These are phyloP conservation scores for Rubroboletus satanas DNA, from an alignment of 768 basidiomycete species.

Conservation along the genomic window DNA sequence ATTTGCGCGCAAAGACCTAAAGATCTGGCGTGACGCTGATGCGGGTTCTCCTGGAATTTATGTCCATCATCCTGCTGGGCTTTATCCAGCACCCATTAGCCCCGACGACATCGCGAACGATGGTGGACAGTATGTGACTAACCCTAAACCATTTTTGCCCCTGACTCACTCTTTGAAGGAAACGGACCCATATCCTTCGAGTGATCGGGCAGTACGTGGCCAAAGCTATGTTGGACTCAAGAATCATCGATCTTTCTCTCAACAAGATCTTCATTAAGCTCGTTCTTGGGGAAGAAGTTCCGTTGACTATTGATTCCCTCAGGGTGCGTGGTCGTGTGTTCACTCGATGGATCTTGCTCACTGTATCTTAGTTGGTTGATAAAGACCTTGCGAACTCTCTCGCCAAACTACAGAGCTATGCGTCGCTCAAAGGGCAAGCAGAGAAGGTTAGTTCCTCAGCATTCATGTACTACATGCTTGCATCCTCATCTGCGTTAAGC, in stretches of 20 bases:
- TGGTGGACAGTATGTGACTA: conserved; percentile 61
- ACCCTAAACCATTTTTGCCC: neutral
- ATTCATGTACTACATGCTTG: neutral
- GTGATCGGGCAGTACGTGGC: conserved; percentile 96
- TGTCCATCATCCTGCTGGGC: conserved; percentile 79
- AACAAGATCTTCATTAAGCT: conserved; percentile 94
- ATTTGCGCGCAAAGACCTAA: conserved; percentile 83
- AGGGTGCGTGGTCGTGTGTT: conserved; percentile 48
- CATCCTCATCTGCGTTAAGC: conserved; percentile 1
- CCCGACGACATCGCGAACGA: conserved; percentile 66
- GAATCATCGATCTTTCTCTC: conserved; percentile 94
- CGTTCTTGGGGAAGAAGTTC: conserved; percentile 82
- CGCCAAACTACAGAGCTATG: conserved; percentile 69
- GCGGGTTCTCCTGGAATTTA: conserved; percentile 54
- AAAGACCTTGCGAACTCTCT: conserved; percentile 82
- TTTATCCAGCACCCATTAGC: conserved; percentile 85
- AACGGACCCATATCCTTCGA: conserved; percentile 80
- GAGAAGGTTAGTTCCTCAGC: conserved; percentile 48
- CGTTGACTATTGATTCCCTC: conserved; percentile 77
- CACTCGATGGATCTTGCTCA: conserved; percentile 2
- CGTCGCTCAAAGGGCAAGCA: conserved; percentile 40
- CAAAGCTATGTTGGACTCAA: conserved; percentile 93
- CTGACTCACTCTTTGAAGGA: conserved; percentile 42
- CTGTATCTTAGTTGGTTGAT: conserved; percentile 66
- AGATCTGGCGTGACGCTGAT: conserved; percentile 91